phyloP scores from a whole-genome alignment of 257 asterid species.

The Nicotiana benthamiana region DNA sequence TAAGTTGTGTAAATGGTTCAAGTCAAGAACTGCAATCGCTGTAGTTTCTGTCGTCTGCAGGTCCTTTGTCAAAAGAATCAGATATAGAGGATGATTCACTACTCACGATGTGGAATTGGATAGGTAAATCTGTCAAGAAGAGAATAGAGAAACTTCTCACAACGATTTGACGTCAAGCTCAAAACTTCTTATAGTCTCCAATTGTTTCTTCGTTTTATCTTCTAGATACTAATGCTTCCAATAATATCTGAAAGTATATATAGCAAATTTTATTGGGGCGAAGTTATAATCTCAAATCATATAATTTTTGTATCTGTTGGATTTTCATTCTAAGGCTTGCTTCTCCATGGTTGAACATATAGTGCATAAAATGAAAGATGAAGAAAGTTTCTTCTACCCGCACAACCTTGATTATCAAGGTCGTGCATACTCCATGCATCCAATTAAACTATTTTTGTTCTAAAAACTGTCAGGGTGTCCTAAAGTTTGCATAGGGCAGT shows the following conservation, averaged over 20 bases:
- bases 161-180: conserved; percentile 86
- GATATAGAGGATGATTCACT: conserved; percentile 74
- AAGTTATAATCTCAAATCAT: not conserved
- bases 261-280: not conserved
- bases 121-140: conserved; percentile 55
- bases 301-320: not conserved
- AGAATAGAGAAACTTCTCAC: conserved; percentile 86
- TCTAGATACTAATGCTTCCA: not conserved
- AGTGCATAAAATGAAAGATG: conserved; percentile 77
- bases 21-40: not conserved
- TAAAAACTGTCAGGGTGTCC: conserved; percentile 76
- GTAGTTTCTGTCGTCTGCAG: conserved; percentile 23
- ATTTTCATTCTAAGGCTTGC: not conserved
- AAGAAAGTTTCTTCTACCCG: too few relatives aligned
- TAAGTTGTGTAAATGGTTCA: not conserved
- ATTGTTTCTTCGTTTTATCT: not conserved
- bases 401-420: conserved; percentile 96
- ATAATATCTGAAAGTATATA: not conserved
- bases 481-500: conserved; percentile 94
- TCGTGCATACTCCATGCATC: conserved; percentile 98
- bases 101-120: conserved; percentile 81
- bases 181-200: conserved; percentile 72
- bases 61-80: conserved; percentile 71
- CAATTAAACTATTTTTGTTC: conserved; percentile 95
- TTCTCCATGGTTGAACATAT: conserved; percentile 18